phyloP scores from a whole-genome alignment of 176 grass and related monocot species.

The Eragrostis curvula region DNA sequence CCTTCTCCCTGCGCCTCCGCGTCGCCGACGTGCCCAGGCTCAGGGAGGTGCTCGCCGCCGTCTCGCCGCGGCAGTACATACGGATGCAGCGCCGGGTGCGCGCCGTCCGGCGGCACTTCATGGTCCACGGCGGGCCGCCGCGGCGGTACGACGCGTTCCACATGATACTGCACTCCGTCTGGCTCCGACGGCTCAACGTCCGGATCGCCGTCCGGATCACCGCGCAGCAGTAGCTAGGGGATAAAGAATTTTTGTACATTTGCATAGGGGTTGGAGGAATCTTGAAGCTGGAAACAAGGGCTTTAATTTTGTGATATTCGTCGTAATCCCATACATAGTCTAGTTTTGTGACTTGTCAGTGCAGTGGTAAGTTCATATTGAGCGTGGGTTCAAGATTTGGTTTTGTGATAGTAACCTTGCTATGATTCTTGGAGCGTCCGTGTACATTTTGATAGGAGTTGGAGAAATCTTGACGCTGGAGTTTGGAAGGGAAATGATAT shows the following conservation, averaged over 20 bases:
- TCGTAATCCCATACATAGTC: too few species aligned
- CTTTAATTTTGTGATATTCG: too few species aligned
- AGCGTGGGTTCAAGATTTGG: too few species aligned
- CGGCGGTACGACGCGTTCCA: conserved; percentile 75
- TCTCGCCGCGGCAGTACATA: conserved; percentile 75
- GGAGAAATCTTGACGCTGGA: not conserved
- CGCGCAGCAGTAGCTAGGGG: not conserved
- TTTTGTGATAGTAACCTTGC: not conserved
- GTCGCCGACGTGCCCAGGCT: conserved; percentile 68
- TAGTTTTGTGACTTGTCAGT: too few species aligned
- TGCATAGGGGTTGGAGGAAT: too few species aligned
- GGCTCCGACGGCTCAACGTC: conserved; percentile 87
- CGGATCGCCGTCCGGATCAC: conserved; percentile 46
- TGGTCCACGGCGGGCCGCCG: conserved; percentile 57
- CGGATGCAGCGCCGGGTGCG: conserved; percentile 69
- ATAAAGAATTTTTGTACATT: not conserved
- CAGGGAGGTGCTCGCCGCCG: conserved; percentile 54
- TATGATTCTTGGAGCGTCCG: not conserved
- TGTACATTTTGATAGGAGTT: not conserved
- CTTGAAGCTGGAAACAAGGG: too few species aligned
- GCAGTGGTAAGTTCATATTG: too few species aligned
- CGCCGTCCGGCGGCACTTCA: conserved; percentile 65
- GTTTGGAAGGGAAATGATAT: not conserved
- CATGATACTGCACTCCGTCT: conserved; percentile 88
- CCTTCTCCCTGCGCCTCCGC: conserved; percentile 68